Percentiles rank a stretch among this genome's conserved stretches.
These are phyloP conservation scores for Acanthamoeba sp. DNA, from an alignment of 208 protist species.

Conservation along the genomic window DNA sequence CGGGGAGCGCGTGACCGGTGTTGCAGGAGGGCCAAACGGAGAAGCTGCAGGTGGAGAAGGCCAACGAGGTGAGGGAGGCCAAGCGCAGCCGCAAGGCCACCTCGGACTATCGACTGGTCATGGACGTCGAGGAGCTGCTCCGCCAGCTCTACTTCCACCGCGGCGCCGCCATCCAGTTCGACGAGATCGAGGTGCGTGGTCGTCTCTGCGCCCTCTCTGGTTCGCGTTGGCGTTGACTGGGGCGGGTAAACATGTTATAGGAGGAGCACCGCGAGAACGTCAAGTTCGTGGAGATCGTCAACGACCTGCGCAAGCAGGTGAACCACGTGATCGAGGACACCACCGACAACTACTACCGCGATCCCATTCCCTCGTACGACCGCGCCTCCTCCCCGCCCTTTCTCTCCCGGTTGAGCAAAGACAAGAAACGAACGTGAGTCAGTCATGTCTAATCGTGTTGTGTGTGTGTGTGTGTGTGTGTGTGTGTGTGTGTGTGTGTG, in stretches of 20 bases:
- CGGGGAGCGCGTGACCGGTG: too few relatives aligned
- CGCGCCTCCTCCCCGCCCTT: neutral
- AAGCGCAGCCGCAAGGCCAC: constrained; percentile 43
- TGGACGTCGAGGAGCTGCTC: constrained; percentile 52
- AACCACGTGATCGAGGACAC: neutral
- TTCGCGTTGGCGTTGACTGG: neutral
- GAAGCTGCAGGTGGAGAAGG: constrained; percentile 46
- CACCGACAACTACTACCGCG: constrained; percentile 32
- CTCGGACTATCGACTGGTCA: neutral
- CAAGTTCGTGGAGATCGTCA: constrained; percentile 64
- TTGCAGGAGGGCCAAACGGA: constrained; percentile 44
- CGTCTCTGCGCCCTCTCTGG: neutral
- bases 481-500: too few relatives aligned
- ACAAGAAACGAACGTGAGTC: too few relatives aligned
- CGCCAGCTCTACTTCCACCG: constrained; percentile 58
- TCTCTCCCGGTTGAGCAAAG: neutral
- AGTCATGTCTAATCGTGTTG: too few relatives aligned
- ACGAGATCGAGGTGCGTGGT: constrained; percentile 7
- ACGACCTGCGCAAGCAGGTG: constrained; percentile 70
- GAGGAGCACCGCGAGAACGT: constrained; percentile 74
- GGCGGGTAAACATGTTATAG: neutral
- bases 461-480: too few relatives aligned
- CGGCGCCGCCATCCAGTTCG: constrained; percentile 51
- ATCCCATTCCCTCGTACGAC: constrained; percentile 52
- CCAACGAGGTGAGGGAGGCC: constrained; percentile 24